Percentiles rank a stretch among this genome's conserved stretches.
Conservation (phyloP, 805 yeast genomes). For the Priceomyces haplophilus region DNA sequence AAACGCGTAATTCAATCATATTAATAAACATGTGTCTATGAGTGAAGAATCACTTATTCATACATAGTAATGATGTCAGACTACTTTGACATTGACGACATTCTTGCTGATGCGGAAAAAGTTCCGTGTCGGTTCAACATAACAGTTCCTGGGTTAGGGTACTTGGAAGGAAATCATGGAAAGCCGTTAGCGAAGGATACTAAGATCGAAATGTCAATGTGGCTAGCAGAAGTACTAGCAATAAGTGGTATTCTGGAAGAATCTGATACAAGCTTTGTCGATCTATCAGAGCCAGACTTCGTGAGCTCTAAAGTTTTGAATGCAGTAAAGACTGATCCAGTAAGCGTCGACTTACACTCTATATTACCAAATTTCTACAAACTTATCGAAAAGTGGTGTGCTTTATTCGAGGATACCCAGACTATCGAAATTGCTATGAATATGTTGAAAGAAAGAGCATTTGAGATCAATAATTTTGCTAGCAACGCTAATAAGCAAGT, state of each 20-base stretch:
- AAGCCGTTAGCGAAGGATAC: constrained; percentile 56
- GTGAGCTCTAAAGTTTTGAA: constrained; percentile 65
- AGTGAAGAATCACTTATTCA: not conserved
- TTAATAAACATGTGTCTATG: not conserved
- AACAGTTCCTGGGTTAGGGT: constrained; percentile 84
- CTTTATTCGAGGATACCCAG: constrained; percentile 63
- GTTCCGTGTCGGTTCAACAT: constrained; percentile 78
- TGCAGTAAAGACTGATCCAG: constrained; percentile 75
- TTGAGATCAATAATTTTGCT: constrained; percentile 71
- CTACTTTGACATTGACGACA: constrained; percentile 77
- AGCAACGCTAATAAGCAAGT: constrained; percentile 49
- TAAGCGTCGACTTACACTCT: constrained; percentile 61
- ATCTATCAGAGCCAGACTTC: constrained; percentile 68
- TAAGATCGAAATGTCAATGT: constrained; percentile 75
- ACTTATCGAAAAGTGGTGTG: constrained; percentile 74
- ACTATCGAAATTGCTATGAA: constrained; percentile 47
- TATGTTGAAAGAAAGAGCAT: constrained; percentile 63
- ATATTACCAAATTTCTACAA: constrained; percentile 66
- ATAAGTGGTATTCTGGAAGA: constrained; percentile 32
- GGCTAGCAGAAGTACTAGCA: constrained; percentile 84
- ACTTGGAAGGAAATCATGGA: constrained; percentile 75
- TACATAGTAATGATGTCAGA: constrained; percentile 9
- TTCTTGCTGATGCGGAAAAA: constrained; percentile 65
- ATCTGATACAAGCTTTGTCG: constrained; percentile 52
- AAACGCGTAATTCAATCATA: no score